Percentiles rank a stretch among this genome's conserved stretches.
These are phyloP conservation scores for Irpex sp. DNA, from an alignment of 1,284 basidiomycete species.

Conservation along the genomic window DNA sequence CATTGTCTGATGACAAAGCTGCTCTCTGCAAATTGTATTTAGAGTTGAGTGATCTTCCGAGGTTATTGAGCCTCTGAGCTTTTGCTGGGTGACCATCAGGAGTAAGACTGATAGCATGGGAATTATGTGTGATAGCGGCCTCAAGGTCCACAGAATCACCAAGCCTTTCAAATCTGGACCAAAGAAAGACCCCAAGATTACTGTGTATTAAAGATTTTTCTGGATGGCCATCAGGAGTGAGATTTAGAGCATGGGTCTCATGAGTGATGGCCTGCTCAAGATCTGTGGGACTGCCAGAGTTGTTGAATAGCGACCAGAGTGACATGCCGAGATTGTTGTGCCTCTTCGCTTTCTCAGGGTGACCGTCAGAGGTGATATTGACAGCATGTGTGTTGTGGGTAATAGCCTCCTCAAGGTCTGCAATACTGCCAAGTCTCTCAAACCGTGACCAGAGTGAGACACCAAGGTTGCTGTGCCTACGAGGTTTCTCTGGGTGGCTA, in stretches of 20 bases:
- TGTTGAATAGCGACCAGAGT: not conserved
- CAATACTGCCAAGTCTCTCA: not conserved
- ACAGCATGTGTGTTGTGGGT: not conserved
- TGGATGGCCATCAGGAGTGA: not conserved
- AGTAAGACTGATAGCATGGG: too few relatives aligned
- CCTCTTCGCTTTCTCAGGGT: not conserved
- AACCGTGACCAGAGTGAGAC: not conserved
- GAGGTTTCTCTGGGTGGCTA: not conserved
- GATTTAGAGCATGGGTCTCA: not conserved
- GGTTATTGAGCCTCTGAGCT: too few relatives aligned
- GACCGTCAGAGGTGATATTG: not conserved
- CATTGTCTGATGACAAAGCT: too few relatives aligned
- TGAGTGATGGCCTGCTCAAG: not conserved
- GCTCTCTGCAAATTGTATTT: too few relatives aligned
- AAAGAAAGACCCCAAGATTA: not conserved
- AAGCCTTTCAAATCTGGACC: not conserved
- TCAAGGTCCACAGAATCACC: not conserved
- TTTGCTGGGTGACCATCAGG: too few relatives aligned
- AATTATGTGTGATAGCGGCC: too few relatives aligned
- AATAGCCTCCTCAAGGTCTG: not conserved
- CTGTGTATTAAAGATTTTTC: not conserved
- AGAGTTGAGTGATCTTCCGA: too few relatives aligned
- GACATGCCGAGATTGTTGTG: not conserved
- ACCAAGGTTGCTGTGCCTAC: not conserved
- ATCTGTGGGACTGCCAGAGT: not conserved